Evolutionary conservation across 2,329 filamentous ascomycete genomes (phyloP).

Genomic region (Aphanocladium album): DNA sequence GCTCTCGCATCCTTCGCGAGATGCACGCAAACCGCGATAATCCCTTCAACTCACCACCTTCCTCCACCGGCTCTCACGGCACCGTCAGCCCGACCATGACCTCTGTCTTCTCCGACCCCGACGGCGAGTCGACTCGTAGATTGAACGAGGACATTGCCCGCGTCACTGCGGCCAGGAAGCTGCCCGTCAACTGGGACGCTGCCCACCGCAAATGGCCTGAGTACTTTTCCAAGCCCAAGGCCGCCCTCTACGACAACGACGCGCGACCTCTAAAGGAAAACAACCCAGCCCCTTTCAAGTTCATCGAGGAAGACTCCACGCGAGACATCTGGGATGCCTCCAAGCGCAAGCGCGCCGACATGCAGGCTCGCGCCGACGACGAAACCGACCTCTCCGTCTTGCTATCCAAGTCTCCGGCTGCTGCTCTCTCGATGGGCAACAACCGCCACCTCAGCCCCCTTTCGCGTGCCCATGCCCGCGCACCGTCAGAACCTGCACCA

Average conservation of each 20-base stretch:
- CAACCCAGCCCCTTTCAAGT: slow-evolving; percentile 30
- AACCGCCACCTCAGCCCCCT: slow-evolving; percentile 35
- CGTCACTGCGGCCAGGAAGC: slow-evolving; percentile 34
- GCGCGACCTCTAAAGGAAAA: slow-evolving; percentile 43
- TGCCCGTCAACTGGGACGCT: slow-evolving; percentile 40
- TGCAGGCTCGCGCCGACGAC: slow-evolving; percentile 51
- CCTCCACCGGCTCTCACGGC: slow-evolving; percentile 53
- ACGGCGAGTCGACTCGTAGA: slow-evolving; percentile 49
- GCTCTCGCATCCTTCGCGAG: slow-evolving; percentile 46
- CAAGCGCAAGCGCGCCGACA: slow-evolving; percentile 41
- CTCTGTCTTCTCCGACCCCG: slow-evolving; percentile 47
- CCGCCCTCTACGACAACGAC: slow-evolving; percentile 24
- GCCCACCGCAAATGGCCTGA: slow-evolving; percentile 50
- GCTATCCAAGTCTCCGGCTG: slow-evolving; percentile 35
- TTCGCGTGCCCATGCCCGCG: slow-evolving; percentile 29
- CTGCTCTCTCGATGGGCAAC: slow-evolving; percentile 21
- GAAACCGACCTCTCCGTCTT: slow-evolving; percentile 46
- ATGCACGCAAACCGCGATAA: slow-evolving; percentile 49
- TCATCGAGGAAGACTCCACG: slow-evolving; percentile 36
- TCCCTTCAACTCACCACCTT: slow-evolving; percentile 54
- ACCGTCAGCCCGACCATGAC: slow-evolving; percentile 51
- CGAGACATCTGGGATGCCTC: slow-evolving; percentile 36
- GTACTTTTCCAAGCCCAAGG: slow-evolving; percentile 40
- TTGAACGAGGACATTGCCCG: slow-evolving; percentile 45
- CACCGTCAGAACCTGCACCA: slow-evolving; percentile 24